Conservation (phyloP, 2,329 filamentous ascomycete genomes). For the Pleurostoma richardsiae region DNA sequence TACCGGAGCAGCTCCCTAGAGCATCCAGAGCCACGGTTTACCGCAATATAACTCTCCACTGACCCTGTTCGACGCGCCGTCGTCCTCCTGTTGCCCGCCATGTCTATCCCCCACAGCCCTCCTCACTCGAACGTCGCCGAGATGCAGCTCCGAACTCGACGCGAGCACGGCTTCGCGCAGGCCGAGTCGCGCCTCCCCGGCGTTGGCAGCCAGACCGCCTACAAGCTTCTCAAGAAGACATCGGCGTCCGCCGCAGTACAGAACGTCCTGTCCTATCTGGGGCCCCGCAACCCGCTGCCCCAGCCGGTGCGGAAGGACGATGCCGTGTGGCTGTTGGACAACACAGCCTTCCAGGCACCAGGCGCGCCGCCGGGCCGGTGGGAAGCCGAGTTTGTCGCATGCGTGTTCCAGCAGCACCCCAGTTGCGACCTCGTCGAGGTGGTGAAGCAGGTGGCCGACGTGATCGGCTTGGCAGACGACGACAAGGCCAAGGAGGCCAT, state of each 20-base stretch:
- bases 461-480: slow-evolving; percentile 60
- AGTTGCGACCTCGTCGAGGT: slow-evolving; percentile 62
- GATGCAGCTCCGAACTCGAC: slow-evolving; percentile 3
- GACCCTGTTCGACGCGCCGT: background rate
- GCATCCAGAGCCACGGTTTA: no score
- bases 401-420: slow-evolving; percentile 71
- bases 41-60: no score
- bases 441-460: slow-evolving; percentile 65
- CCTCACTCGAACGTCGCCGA: background rate
- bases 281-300: slow-evolving; percentile 51
- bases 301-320: slow-evolving; percentile 59
- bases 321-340: slow-evolving; percentile 85
- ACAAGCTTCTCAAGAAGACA: background rate
- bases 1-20: no score
- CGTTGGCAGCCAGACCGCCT: background rate
- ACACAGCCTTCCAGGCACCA: slow-evolving; percentile 66
- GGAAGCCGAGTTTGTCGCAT: slow-evolving; percentile 79
- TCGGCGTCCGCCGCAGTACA: slow-evolving; percentile 12
- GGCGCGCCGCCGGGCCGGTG: slow-evolving; percentile 42
- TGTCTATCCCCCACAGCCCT: background rate
- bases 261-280: slow-evolving; percentile 44
- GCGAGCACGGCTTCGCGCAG: slow-evolving; percentile 3
- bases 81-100: background rate
- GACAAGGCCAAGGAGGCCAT: slow-evolving; percentile 56
- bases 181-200: slow-evolving; percentile 2